A percentile compares a stretch with the other conserved stretches of the same genome.
Evolutionary conservation across 2,329 filamentous ascomycete genomes (phyloP).

Genomic region (Paraconiothyrium brasiliense): DNA sequence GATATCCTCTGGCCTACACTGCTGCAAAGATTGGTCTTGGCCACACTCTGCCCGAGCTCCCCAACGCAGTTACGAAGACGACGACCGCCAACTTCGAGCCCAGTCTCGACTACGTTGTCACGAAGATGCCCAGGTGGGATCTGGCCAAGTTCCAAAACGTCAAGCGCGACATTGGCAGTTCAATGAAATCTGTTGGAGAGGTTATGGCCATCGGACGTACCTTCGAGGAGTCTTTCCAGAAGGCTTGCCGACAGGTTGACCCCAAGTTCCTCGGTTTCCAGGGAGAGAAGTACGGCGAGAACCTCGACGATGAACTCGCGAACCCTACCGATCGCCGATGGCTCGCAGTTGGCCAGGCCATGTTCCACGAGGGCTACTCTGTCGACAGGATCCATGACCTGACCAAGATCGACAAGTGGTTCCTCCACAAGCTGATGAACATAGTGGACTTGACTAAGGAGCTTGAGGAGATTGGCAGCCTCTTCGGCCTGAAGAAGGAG

Average conservation of each 20-base stretch:
- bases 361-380: slow-evolving; percentile 95
- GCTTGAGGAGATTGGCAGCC: slow-evolving; percentile 82
- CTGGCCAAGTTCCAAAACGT: slow-evolving; percentile 99
- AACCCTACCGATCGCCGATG: slow-evolving; percentile 97
- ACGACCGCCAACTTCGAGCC: slow-evolving; percentile 99
- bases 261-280: slow-evolving; percentile 92
- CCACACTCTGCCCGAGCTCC: slow-evolving; percentile 92
- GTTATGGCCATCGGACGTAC: slow-evolving; percentile 99
- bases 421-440: slow-evolving; percentile 97
- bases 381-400: slow-evolving; percentile 92
- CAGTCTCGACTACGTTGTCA: slow-evolving; percentile 96
- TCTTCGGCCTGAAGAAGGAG: slow-evolving; percentile 87
- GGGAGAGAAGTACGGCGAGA: slow-evolving; percentile 86
- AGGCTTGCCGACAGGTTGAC: slow-evolving; percentile 97
- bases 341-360: slow-evolving; percentile 96
- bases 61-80: slow-evolving; percentile 97
- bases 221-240: slow-evolving; percentile 99
- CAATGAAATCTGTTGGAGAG: slow-evolving; percentile 99
- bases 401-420: slow-evolving; percentile 99
- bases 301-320: slow-evolving; percentile 86
- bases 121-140: slow-evolving; percentile 99
- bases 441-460: slow-evolving; percentile 90
- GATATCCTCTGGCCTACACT: slow-evolving; percentile 96
- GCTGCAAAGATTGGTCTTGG: slow-evolving; percentile 98
- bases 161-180: slow-evolving; percentile 94